These are phyloP conservation scores for Coffea eugenioides DNA, from an alignment of 257 asterid genomes.

Conservation along the genomic window DNA sequence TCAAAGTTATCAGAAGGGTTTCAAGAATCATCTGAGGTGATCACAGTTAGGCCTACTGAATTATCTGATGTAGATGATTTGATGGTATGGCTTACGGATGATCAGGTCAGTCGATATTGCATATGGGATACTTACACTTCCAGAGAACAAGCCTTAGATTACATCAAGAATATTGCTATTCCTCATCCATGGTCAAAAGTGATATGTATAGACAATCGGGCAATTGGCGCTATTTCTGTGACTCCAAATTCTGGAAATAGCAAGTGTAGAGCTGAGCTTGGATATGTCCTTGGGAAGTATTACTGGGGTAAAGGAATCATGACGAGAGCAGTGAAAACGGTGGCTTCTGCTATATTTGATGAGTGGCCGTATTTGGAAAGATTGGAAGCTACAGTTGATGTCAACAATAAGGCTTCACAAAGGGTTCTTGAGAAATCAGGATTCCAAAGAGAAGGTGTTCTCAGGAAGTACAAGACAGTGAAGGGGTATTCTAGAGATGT, in stretches of 20 bases:
- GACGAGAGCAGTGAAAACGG: conserved; percentile 24
- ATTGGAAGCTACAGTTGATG: conserved; percentile 19
- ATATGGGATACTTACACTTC: conserved; percentile 53
- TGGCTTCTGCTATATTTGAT: conserved; percentile 8
- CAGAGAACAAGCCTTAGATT: conserved; percentile 28
- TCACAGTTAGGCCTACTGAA: conserved; percentile 31
- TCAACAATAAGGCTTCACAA: conserved; percentile 19
- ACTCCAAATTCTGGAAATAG: conserved; percentile 36
- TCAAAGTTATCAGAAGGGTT: conserved; percentile 3
- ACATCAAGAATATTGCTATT: conserved; percentile 31
- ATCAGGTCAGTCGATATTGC: conserved; percentile 43
- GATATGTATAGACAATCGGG: conserved; percentile 35
- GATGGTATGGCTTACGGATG: conserved; percentile 63
- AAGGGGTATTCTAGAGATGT: conserved; percentile 18
- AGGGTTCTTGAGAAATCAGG: conserved; percentile 24
- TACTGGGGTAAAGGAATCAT: conserved; percentile 21
- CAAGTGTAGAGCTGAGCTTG: conserved; percentile 32
- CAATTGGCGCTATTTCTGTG: conserved; percentile 53
- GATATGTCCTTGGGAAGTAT: conserved; percentile 14
- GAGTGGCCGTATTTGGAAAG: conserved; percentile 20
- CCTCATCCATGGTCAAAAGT: conserved; percentile 40
- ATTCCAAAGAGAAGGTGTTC: conserved; percentile 25
- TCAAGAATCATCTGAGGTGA: conserved; percentile 23
- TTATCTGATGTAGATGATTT: conserved; percentile 45
- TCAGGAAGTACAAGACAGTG: conserved; percentile 14